Percentiles rank a stretch among this genome's conserved stretches.
Conservation (phyloP, 225 moss, liverwort and hornwort species). For the Pseudoscleropodium purum region DNA sequence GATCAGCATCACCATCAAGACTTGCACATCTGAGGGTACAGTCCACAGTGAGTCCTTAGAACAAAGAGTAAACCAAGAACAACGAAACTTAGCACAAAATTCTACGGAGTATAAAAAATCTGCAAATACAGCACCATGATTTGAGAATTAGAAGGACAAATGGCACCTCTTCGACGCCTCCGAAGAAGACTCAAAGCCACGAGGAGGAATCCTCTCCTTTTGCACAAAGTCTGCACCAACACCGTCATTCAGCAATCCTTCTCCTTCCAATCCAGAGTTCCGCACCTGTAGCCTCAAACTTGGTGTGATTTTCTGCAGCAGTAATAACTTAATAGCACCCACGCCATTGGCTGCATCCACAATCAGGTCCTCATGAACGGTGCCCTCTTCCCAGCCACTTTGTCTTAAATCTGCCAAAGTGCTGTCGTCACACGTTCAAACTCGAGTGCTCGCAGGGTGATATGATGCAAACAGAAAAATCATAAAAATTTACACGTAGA, state of each 20-base stretch:
- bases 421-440: conserved; percentile 57
- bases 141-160: neutral
- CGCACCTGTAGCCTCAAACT: conserved; percentile 53
- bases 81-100: neutral
- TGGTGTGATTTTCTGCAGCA: conserved; percentile 37
- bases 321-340: conserved; percentile 61
- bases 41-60: neutral
- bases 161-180: conserved; percentile 49
- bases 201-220: conserved; percentile 70
- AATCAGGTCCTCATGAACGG: conserved; percentile 27
- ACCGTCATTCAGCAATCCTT: conserved; percentile 56
- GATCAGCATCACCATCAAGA: conserved; percentile 95
- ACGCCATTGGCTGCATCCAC: conserved; percentile 98
- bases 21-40: conserved; percentile 68
- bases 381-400: conserved; percentile 8
- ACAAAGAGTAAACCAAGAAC: neutral
- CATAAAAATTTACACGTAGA: neutral
- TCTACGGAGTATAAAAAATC: neutral
- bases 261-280: conserved; percentile 62
- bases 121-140: neutral
- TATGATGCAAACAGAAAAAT: neutral
- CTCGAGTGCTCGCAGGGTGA: conserved; percentile 11
- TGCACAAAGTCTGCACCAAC: conserved; percentile 97
- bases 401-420: conserved; percentile 64
- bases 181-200: conserved; percentile 37